Conservation (phyloP, 345 rosid genomes). For the Eucalyptus guilfoylei region DNA sequence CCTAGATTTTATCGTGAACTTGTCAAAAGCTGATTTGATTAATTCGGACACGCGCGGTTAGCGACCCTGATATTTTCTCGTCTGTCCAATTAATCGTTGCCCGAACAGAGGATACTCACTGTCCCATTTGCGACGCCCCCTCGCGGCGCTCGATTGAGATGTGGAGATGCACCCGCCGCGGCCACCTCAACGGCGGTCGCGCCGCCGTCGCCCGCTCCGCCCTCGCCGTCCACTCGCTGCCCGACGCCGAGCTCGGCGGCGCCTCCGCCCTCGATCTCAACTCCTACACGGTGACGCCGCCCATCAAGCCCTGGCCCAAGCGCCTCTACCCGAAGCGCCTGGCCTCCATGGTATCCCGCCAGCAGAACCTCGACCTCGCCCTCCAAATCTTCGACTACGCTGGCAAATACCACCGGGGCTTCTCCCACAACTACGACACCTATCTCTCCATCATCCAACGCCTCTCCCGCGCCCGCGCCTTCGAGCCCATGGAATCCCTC, state of each 20-base stretch:
- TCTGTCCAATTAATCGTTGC: background rate
- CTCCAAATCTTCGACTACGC: constrained; percentile 84
- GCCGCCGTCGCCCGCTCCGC: background rate
- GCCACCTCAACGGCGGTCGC: background rate
- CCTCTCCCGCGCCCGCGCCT: constrained; percentile 83
- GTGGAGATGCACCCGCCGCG: background rate
- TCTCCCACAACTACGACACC: constrained; percentile 61
- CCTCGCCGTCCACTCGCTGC: background rate
- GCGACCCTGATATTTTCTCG: background rate
- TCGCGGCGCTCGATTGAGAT: background rate
- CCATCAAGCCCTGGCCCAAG: constrained; percentile 84
- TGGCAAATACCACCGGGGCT: constrained; percentile 56
- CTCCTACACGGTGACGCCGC: constrained; percentile 50
- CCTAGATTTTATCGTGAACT: background rate
- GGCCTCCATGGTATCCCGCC: constrained; percentile 57
- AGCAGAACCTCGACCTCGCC: constrained; percentile 77
- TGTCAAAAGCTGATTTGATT: background rate
- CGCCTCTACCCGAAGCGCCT: constrained; percentile 72
- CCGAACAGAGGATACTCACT: background rate
- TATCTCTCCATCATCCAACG: constrained; percentile 65
- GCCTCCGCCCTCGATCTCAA: background rate
- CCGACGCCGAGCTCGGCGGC: background rate
- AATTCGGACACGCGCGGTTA: background rate
- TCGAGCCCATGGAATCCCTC: constrained; percentile 48
- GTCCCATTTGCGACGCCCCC: background rate